These are phyloP conservation scores for Prunus mira DNA, from an alignment of 306 rosid genomes.

Conservation along the genomic window DNA sequence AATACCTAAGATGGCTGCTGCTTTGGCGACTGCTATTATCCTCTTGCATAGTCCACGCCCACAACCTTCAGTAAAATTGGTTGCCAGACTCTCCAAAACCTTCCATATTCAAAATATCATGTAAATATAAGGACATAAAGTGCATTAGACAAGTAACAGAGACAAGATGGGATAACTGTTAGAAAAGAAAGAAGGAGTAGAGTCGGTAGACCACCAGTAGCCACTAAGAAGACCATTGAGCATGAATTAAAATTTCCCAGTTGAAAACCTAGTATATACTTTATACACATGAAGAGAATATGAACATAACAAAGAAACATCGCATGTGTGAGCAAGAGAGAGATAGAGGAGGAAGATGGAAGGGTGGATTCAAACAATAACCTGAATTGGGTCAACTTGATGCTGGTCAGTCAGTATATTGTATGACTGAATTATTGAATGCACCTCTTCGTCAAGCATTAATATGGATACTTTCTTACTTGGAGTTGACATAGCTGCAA, in stretches of 20 bases:
- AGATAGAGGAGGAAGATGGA: background rate
- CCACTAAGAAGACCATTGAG: background rate
- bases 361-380: slow-evolving; percentile 24
- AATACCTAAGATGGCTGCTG: slow-evolving; percentile 81
- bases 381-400: slow-evolving; percentile 70
- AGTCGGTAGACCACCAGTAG: background rate
- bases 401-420: slow-evolving; percentile 40
- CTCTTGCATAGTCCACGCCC: slow-evolving; percentile 90
- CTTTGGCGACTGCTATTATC: slow-evolving; percentile 81
- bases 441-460: slow-evolving; percentile 76
- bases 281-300: slow-evolving; percentile 3
- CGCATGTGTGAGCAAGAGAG: background rate
- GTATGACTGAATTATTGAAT: slow-evolving; percentile 49
- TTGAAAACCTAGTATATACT: slow-evolving; percentile 11
- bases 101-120: slow-evolving; percentile 22
- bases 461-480: slow-evolving; percentile 44
- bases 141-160: slow-evolving; percentile 12
- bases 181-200: background rate
- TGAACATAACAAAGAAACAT: background rate
- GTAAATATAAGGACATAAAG: slow-evolving; percentile 13
- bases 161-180: background rate
- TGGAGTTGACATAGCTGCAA: slow-evolving; percentile 74
- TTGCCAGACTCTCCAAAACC: slow-evolving; percentile 80
- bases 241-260: background rate
- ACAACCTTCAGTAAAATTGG: slow-evolving; percentile 69